Base-by-base conservation (phyloP, 2,329 filamentous ascomycete genomes). In the Pseudocercospora macadamiae region DNA sequence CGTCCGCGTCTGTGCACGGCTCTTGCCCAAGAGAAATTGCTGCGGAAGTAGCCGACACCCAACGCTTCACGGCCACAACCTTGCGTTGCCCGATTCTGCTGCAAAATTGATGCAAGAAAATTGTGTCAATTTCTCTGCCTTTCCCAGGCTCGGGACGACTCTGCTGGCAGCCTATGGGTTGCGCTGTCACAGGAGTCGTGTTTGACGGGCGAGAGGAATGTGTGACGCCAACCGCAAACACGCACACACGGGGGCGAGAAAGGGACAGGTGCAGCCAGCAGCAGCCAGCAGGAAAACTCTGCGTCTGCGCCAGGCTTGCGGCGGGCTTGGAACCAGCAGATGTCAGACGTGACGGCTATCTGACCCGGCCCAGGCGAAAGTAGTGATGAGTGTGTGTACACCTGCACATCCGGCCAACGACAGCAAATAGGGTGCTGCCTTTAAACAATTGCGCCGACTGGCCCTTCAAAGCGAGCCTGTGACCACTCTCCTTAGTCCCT, bases 391-490 rank as follows among this genome's bases (percentile, higher is more conserved):
- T 32, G 28, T 32, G 28, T 32, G 28, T 25, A 44, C 39, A 19
- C 39, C 39, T 44, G 39, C 39, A 44, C 39, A 26, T 49, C 23
- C 45, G 45, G 26, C 44, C 44, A 28, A 18, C 28, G 21, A 12
- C 42, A 45, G 45, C 45, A 49, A 49, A 49, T 32, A 49, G 45
- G 26, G 26, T 49, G 47, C 28, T 32, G 25, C 25, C 47, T 19
- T 49, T 19, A 30, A 49, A 30, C 47, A 30, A 49, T 34, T 49
- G 26, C 47, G 47, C 47, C 47, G 47, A 49, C 47, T 34, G 47
- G 47, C 47, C 47, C 47, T 30, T 49, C 47, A 49, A 47, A 47
- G 42, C 42, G 42, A 45, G 45, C 45, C 45, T 49, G 45, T 49
- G 4, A 30, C 21, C 45, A 32, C 16, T 49, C 16, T 32, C 23